Evolutionary conservation across 108 stramenopile species (phyloP), one percentile per base, ranked within the genome.

Genomic region (Nannochloropsis salina): DNA sequence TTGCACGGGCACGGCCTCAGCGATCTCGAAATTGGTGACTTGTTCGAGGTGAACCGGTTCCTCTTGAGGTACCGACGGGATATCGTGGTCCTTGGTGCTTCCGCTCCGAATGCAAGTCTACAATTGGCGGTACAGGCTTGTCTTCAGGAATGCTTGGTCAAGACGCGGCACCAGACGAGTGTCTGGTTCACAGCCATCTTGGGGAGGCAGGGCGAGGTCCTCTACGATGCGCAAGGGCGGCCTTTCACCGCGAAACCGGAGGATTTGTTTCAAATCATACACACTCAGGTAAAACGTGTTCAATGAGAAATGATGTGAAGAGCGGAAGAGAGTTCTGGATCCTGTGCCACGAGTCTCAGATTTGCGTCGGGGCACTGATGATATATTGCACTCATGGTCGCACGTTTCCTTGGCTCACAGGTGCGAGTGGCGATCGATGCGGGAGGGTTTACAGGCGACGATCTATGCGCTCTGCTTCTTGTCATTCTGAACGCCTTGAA

Each of bases 381-480:
- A 31, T 31, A 31, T 31, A 31, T 31, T 31, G 31, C 31, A 31
- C 31, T 31, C 31, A 31, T 31, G 0, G 31, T 31, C 31, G 31
- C 31, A 31, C 31, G 31, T 31, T 31, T 31, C 1, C 31, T 31
- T 31, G 31, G 31, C 4, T 74, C 15, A 15, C 3, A 74, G 61
- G 61, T 74, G 61, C 61, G 61, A n/a, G 61, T 74, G 20, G 61
- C 61, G 5, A 74, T 74, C 20, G 61, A 74, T n/a, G 61, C 61
- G 20, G 61, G 61, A 15, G 61, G 61, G 4, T 74, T 74, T 8
- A n/a, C n/a, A n/a, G 61, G n/a, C n/a, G 61, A 74, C n/a, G 61
- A 74, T n/a, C 61, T 74, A 74, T 74, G 61, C 61, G 61, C 61
- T 15, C 61, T 74, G 20, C 61, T 74, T n/a, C 61, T 74, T n/a